Evolutionary conservation across 192 early-diverging fungal genomes (phyloP).

Genomic region (Geranomyces variabilis): DNA sequence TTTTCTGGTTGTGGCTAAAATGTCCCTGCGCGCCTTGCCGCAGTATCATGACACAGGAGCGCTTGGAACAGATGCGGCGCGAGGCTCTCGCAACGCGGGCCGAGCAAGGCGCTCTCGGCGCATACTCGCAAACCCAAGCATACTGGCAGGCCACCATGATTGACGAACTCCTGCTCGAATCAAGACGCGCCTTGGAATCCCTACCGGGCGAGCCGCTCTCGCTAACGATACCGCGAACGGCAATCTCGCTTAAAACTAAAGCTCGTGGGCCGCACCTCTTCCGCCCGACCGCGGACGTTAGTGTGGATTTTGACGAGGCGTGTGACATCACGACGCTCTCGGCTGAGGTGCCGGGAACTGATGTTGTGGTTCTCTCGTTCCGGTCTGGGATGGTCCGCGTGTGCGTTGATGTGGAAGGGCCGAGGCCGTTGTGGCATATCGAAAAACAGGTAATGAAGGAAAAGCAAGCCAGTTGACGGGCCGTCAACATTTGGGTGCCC

Average conservation of each 20-base stretch:
- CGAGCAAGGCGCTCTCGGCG: neutral
- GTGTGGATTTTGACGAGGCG: slow-evolving; percentile 13
- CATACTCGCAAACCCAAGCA: slow-evolving; percentile 13
- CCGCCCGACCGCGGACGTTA: slow-evolving; percentile 46
- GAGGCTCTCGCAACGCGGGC: slow-evolving; percentile 1
- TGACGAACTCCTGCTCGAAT: slow-evolving; percentile 39
- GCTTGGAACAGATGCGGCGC: neutral
- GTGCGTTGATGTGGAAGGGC: slow-evolving; percentile 26
- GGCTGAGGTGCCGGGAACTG: neutral
- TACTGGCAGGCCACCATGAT: slow-evolving; percentile 56
- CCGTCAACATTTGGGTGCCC: neutral
- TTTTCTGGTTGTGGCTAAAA: neutral
- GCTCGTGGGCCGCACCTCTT: slow-evolving; percentile 59
- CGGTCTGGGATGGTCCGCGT: slow-evolving; percentile 19
- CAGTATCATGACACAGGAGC: slow-evolving; percentile 13
- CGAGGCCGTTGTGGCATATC: slow-evolving; percentile 21
- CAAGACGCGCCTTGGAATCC: slow-evolving; percentile 27
- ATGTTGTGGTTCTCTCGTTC: slow-evolving; percentile 20
- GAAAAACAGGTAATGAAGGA: slow-evolving; percentile 4
- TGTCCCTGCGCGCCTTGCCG: neutral
- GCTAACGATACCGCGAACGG: slow-evolving; percentile 19
- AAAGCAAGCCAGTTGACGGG: too few relatives aligned
- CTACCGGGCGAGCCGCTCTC: slow-evolving; percentile 25
- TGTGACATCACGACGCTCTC: slow-evolving; percentile 26
- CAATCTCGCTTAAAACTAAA: slow-evolving; percentile 1